phyloP scores from a whole-genome alignment of 768 basidiomycete genomes.

The Dendrothele bispora region DNA sequence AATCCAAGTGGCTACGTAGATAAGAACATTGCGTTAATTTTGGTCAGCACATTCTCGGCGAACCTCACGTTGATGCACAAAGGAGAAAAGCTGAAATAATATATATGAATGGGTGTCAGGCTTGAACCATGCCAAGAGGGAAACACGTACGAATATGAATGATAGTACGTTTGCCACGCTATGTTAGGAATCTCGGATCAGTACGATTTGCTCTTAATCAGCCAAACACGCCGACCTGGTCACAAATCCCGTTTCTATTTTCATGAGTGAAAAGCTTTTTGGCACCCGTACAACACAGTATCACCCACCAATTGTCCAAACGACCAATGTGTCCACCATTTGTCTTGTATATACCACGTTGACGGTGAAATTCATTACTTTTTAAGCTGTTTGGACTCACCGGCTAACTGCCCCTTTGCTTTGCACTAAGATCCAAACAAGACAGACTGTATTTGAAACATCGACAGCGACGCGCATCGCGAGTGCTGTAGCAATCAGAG shows the following conservation, averaged over 20 bases:
- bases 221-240: neutral
- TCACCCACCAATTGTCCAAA: neutral
- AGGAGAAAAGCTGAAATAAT: neutral
- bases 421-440: neutral
- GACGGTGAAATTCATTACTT: neutral
- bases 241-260: neutral
- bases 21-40: neutral
- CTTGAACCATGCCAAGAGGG: neutral
- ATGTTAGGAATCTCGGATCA: neutral
- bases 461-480: neutral
- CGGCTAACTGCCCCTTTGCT: neutral
- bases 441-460: neutral
- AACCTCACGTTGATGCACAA: neutral
- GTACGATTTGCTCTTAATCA: neutral
- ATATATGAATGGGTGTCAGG: neutral
- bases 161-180: neutral
- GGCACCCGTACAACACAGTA: neutral
- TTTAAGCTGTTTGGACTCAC: neutral
- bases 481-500: neutral
- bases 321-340: neutral
- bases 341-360: neutral
- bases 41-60: too few relatives aligned
- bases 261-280: neutral
- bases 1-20: conserved; percentile 1
- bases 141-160: neutral